Base-by-base conservation (phyloP, 495 filamentous ascomycete genomes). In the Sphaerosporella brunnea region DNA sequence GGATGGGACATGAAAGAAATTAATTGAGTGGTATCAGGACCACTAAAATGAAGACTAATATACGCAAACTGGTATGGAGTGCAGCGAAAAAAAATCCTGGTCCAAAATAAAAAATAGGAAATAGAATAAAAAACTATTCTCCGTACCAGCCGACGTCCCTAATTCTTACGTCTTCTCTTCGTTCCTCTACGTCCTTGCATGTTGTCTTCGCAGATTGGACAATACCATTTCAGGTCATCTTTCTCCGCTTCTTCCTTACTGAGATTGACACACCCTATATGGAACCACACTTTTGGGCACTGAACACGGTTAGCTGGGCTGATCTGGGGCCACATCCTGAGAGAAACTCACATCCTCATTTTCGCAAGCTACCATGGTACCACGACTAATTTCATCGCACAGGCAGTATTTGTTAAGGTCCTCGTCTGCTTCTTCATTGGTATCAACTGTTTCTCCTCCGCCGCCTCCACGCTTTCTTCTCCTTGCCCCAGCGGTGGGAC, bases 341-440 rank as follows among this genome's bases (percentile, higher is more conserved):
- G 47, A 34, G 40, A 50, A 51, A 71, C 84, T 75, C 69, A 93
- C 87, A 69, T 92, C 77, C 46, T 68, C 65, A 58, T 92, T 93
- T 56, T 96, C 90, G 56, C 90, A 97, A 54, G 78, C 78, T 59
- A 97, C 87, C 90, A 97, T 97, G 21, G 75, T 79, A 42, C 90
- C 90, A 61, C 78, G 93, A 59, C 84, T 93, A 35, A 96, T 85
- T 47, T 88, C 73, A 49, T 85, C 80, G 63, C 90, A 97, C 10
- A 90, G 61, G 63, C 90, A 97, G 62, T 95, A 97, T 42, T 77
- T 69, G 11, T 83, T 78, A 66, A 95, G 90, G 53, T 86, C 71
- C 3, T 83, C 78, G 63, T 93, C 85, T 55, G 93, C 84, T 49
- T 79, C 68, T 56, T 93, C 86, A 4, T 71, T 75, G 43, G 74